Evolutionary conservation across 2,329 filamentous ascomycete species (phyloP).

Genomic region (Colletotrichum sp.): DNA sequence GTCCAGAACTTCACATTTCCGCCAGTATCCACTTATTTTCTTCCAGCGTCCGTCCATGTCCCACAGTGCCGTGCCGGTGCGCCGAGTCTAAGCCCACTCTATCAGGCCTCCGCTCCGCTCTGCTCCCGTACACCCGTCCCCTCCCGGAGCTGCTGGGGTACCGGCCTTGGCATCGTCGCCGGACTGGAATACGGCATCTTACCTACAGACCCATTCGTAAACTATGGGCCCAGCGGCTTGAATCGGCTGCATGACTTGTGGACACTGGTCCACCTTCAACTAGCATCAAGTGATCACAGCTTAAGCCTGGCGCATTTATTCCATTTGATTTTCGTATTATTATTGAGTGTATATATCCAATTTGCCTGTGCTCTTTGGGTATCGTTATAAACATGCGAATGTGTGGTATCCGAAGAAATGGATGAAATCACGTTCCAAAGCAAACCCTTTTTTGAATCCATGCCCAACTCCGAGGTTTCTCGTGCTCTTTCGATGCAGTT

Average conservation of each 20-base stretch:
- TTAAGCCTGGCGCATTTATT: neutral
- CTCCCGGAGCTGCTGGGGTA: neutral
- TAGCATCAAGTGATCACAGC: neutral
- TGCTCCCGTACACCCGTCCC: neutral
- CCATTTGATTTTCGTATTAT: neutral
- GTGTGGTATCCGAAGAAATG: neutral
- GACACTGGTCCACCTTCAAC: neutral
- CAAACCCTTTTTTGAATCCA: neutral
- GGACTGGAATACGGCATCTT: neutral
- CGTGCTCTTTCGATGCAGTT: neutral
- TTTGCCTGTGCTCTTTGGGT: conserved; percentile 9
- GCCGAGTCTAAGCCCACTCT: neutral
- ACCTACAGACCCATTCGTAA: too few relatives aligned
- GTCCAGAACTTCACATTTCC: conserved; percentile 9
- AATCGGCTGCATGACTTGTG: neutral
- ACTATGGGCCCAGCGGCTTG: neutral
- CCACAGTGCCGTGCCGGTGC: neutral
- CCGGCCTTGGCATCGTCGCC: neutral
- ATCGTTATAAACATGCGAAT: neutral
- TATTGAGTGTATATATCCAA: neutral
- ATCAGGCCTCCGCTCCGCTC: neutral
- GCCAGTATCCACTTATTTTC: neutral
- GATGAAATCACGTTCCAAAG: neutral
- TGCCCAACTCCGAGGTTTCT: neutral
- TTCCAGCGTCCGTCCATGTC: neutral